phyloP scores from a whole-genome alignment of 768 basidiomycete species.

The Pleurotus sapidus region DNA sequence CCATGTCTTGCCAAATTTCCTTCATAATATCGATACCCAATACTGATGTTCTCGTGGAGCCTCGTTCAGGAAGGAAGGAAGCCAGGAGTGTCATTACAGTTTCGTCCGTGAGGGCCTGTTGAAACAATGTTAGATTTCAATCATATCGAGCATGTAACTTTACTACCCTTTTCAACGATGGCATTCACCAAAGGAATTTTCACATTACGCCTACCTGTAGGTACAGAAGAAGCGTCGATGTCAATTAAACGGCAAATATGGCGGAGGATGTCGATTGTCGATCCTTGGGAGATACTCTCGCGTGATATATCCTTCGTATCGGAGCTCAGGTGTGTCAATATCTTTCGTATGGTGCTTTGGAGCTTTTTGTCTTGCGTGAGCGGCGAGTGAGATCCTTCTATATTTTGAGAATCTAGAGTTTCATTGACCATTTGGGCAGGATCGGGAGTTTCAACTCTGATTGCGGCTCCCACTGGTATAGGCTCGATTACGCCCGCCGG shows the following conservation, averaged over 20 bases:
- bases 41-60: conserved; percentile 9
- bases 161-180: too few species aligned
- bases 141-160: too few species aligned
- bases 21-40: conserved; percentile 27
- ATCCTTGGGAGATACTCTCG: too few species aligned
- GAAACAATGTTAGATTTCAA: too few species aligned
- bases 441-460: background rate
- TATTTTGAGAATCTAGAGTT: background rate
- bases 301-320: too few species aligned
- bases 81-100: background rate
- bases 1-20: conserved; percentile 26
- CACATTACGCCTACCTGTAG: too few species aligned
- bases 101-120: background rate
- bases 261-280: too few species aligned
- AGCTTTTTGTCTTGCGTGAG: background rate
- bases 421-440: background rate
- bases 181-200: too few species aligned
- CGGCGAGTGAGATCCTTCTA: background rate
- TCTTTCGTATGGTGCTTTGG: background rate
- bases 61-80: background rate
- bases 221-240: too few species aligned
- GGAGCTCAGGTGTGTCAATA: background rate
- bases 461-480: too few species aligned
- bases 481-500: too few species aligned
- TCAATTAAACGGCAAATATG: too few species aligned